Evolutionary conservation across 345 rosid genomes (phyloP), one percentile per base, ranked within the genome.

Genomic region (Hevea brasiliensis): DNA sequence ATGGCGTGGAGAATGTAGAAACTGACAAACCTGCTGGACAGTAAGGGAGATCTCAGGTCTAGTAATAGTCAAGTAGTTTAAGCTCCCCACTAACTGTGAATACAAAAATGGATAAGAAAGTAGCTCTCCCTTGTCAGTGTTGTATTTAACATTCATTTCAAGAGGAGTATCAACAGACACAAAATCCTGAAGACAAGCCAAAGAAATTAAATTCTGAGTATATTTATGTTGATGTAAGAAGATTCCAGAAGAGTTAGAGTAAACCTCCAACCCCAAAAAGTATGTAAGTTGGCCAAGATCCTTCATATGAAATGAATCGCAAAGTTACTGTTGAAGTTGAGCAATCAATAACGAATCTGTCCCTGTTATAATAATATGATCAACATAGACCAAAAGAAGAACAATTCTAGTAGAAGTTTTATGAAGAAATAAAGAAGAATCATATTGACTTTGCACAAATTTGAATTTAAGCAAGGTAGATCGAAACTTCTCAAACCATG

Each of bases 51-150:
- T 40, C 35, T 70, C n/a, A n/a, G n/a, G n/a, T n/a, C n/a, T n/a
- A n/a, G n/a, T n/a, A n/a, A n/a, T n/a, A n/a, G n/a, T n/a, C 32
- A 8, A 10, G 65, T 23, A 26, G 9, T 23, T 37, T 26, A 58
- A 58, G 26, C 26, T 23, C 37, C 66, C 66, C 66, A 61, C 45
- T 61, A 61, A 61, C 37, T 61, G 23, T 32, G 3, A 47, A 61
- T 35, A 61, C 18, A 61, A 61, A 61, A 23, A 29, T 17, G 45
- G 45, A 35, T 29, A 23, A 37, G 8, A 61, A 61, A 61, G 23
- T 35, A 61, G 47, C 21, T 35, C 21, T 35, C 66, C 66, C 42
- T 35, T 12, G 37, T 61, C 5, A 3, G 7, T 35, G 66, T 61
- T 45, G 24, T 61, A 61, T 13, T 61, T 61, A 23, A 7, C 47